phyloP scores from a whole-genome alignment of 108 stramenopile genomes.

The Mediolabrus comicus region DNA sequence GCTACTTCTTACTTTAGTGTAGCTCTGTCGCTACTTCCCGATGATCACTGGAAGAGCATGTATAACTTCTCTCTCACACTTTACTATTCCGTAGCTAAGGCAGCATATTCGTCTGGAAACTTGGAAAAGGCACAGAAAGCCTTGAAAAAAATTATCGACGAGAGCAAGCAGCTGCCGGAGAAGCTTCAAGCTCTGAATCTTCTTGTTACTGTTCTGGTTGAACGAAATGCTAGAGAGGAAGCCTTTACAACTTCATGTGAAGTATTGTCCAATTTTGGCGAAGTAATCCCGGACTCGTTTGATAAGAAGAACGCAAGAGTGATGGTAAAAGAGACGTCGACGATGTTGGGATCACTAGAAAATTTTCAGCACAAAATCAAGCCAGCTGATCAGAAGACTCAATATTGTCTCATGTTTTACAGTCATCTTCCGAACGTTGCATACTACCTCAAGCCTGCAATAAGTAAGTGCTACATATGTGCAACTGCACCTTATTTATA shows the following conservation, averaged over 20 bases:
- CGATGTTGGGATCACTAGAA: background rate
- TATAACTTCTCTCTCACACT: background rate
- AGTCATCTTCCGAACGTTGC: background rate
- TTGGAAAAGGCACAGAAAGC: constrained; percentile 12
- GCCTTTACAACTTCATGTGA: constrained; percentile 10
- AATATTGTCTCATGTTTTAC: constrained; percentile 2
- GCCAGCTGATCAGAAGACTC: background rate
- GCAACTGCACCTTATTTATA: background rate
- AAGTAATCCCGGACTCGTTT: constrained; percentile 4
- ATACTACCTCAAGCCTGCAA: background rate
- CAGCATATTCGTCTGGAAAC: constrained; percentile 9
- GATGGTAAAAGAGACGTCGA: background rate
- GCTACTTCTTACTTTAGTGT: constrained; percentile 2
- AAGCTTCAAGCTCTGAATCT: constrained; percentile 24
- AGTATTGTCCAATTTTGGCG: constrained; percentile 26
- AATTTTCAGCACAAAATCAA: background rate
- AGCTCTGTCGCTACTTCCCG: background rate
- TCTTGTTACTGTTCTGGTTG: background rate
- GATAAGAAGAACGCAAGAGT: background rate
- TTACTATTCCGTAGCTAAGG: constrained; percentile 1
- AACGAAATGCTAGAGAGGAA: background rate
- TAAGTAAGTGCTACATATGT: background rate
- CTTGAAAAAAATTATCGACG: constrained; percentile 2
- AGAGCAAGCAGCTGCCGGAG: constrained; percentile 12
- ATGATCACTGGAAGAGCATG: background rate